Percentiles rank a stretch among this genome's conserved stretches.
These are phyloP conservation scores for Xylariaceae sp. DNA, from an alignment of 2,329 filamentous ascomycete species.

Conservation along the genomic window DNA sequence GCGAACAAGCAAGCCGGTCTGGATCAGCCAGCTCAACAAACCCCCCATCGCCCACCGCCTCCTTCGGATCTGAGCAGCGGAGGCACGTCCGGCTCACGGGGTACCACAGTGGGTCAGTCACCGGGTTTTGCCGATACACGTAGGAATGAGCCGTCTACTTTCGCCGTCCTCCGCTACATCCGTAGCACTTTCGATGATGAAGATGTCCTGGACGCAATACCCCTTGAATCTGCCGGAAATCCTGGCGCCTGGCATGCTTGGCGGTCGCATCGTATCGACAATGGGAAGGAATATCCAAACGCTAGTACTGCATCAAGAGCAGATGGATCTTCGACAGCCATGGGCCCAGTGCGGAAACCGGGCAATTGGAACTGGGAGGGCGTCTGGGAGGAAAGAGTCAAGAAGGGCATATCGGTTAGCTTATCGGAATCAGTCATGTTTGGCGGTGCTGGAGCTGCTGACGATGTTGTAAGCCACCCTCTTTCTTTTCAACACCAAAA, in stretches of 20 bases:
- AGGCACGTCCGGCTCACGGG: constrained; percentile 24
- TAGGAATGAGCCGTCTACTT: constrained; percentile 49
- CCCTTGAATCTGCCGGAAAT: constrained; percentile 80
- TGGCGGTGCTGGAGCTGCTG: constrained; percentile 56
- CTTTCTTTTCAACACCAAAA: no score
- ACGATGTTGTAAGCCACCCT: constrained; percentile 64
- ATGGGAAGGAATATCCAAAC: constrained; percentile 37
- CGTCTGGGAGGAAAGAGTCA: constrained; percentile 89
- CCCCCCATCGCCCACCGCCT: constrained; percentile 28
- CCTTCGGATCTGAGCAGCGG: constrained; percentile 23
- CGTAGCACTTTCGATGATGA: constrained; percentile 77
- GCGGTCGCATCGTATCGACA: constrained; percentile 62
- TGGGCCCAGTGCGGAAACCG: constrained; percentile 49
- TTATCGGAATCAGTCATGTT: constrained; percentile 76
- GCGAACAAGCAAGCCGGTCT: constrained; percentile 40
- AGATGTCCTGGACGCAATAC: constrained; percentile 70
- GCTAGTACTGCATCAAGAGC: constrained; percentile 6
- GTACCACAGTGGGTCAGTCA: constrained; percentile 25
- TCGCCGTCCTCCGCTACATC: constrained; percentile 75
- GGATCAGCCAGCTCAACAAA: constrained; percentile 31
- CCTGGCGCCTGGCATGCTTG: constrained; percentile 93
- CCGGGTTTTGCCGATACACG: constrained; percentile 40
- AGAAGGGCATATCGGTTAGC: constrained; percentile 71
- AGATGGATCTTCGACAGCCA: constrained; percentile 19
- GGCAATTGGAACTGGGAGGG: constrained; percentile 98